phyloP scores from a whole-genome alignment of 345 rosid species.

The Noccaea caerulescens region DNA sequence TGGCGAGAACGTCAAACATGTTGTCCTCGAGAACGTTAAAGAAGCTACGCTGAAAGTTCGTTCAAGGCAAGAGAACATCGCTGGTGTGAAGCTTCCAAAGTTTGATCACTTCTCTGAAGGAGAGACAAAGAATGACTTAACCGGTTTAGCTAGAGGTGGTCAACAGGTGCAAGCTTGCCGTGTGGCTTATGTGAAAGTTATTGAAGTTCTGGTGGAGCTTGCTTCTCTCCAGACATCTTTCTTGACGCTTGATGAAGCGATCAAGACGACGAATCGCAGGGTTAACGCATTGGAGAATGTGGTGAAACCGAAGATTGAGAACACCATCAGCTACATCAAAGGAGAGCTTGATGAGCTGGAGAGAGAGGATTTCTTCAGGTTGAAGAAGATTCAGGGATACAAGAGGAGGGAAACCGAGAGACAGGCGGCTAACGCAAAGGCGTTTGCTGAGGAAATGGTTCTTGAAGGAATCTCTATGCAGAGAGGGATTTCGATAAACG shows the following conservation, averaged over 20 bases:
- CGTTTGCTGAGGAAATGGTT: constrained; percentile 70
- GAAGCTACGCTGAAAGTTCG: constrained; percentile 83
- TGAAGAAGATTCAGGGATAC: constrained; percentile 87
- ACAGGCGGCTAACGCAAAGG: constrained; percentile 55
- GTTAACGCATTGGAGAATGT: constrained; percentile 93
- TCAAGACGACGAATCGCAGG: constrained; percentile 92
- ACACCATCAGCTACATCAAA: constrained; percentile 80
- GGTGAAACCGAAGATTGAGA: constrained; percentile 86
- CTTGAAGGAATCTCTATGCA: constrained; percentile 73
- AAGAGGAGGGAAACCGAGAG: constrained; percentile 78
- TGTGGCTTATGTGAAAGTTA: constrained; percentile 83
- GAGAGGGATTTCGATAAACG: constrained; percentile 63
- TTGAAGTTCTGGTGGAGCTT: constrained; percentile 90
- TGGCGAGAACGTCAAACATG: constrained; percentile 82
- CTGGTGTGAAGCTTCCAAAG: constrained; percentile 92
- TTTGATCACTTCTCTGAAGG: constrained; percentile 82
- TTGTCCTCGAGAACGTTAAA: constrained; percentile 80
- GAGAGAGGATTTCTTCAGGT: constrained; percentile 89
- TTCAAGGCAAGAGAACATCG: constrained; percentile 78
- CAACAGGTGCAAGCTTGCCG: constrained; percentile 92
- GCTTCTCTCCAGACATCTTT: constrained; percentile 96
- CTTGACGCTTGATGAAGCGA: constrained; percentile 90
- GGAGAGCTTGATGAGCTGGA: constrained; percentile 95
- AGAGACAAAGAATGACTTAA: constrained; percentile 86
- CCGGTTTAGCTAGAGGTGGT: constrained; percentile 94